Conservation (phyloP, 108 stramenopile species). For the Mediolabrus comicus region DNA sequence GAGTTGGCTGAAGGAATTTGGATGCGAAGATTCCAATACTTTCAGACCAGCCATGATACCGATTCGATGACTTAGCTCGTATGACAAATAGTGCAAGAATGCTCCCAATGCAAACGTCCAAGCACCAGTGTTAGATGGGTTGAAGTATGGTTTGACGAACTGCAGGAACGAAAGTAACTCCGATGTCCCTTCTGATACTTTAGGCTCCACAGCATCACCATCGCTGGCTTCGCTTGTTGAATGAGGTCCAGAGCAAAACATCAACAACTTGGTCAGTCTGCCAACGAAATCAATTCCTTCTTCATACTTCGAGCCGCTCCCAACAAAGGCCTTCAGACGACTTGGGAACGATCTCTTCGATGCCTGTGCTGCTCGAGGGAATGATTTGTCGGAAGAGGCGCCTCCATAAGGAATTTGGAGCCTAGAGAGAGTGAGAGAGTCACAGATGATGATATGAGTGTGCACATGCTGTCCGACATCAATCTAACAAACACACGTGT, state of each 20-base stretch:
- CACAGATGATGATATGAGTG: neutral
- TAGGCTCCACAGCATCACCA: neutral
- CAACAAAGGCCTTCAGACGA: slow-evolving; percentile 73
- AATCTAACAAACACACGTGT: neutral
- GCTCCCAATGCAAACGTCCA: slow-evolving; percentile 90
- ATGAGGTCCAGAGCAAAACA: slow-evolving; percentile 63
- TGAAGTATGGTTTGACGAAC: slow-evolving; percentile 87
- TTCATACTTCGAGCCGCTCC: slow-evolving; percentile 66
- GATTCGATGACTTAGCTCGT: slow-evolving; percentile 71
- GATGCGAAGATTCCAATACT: slow-evolving; percentile 42
- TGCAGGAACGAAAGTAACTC: slow-evolving; percentile 78
- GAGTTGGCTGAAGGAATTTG: slow-evolving; percentile 46
- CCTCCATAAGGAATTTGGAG: slow-evolving; percentile 84
- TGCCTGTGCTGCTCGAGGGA: slow-evolving; percentile 59
- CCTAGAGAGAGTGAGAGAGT: slow-evolving; percentile 2
- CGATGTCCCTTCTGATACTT: slow-evolving; percentile 68
- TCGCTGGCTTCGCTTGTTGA: neutral
- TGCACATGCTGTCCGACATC: neutral
- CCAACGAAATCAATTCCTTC: slow-evolving; percentile 87
- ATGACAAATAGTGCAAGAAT: slow-evolving; percentile 84
- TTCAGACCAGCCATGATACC: slow-evolving; percentile 68
- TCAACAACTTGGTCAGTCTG: slow-evolving; percentile 75
- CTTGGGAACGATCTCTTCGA: slow-evolving; percentile 65
- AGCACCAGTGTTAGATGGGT: slow-evolving; percentile 85
- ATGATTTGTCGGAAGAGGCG: slow-evolving; percentile 66